Base-by-base conservation (phyloP, 2,329 filamentous ascomycete species). In the Aspergillus sp. region DNA sequence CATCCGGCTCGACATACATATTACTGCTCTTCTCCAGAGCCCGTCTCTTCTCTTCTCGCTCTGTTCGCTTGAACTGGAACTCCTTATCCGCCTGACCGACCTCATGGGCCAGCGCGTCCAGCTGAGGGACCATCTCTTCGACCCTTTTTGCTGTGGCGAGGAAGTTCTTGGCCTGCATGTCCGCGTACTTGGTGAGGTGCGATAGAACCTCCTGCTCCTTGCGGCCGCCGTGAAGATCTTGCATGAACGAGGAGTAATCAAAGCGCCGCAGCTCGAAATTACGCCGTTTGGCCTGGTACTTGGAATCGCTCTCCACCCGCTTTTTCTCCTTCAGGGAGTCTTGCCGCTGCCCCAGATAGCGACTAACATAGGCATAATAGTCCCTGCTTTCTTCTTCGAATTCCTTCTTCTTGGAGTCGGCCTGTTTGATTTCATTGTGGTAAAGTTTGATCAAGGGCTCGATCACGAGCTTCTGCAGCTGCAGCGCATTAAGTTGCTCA, bases 381-480 rank as follows among this genome's bases (percentile, higher is more conserved):
- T 98, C 91, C 57, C 93, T 91, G 66, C 89, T 96, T 58, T 98
- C 91, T 52, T 98, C 91, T 43, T 98, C 91, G 49, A 98, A 98
- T 48, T 96, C 91, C 44, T 91, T 86, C 63, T 91, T 93, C 67
- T 98, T 98, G 25, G 82, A 72, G 53, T 98, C 91, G 15, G 89
- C 93, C 58, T 94, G 86, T 60, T 98, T 98, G 66, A 98, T 96
- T 51, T 98, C 93, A 43, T 89, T 72, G 40, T 86, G 86, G 60
- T 98, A 98, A 10, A 98, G 68, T 60, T 86, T 93, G 44, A 75
- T 80, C 45, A 98, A 74, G 1, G 93, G 93, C 26, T 98, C 91
- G 44, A 98, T 94, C 51, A 98, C 88, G 33, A 93, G 81, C 53
- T 79, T 89, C 51, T 95, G 88, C 20, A 98, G 71, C 49, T 94